Base-by-base conservation (phyloP, 2,329 filamentous ascomycete genomes). In the Alternaria consortialis region DNA sequence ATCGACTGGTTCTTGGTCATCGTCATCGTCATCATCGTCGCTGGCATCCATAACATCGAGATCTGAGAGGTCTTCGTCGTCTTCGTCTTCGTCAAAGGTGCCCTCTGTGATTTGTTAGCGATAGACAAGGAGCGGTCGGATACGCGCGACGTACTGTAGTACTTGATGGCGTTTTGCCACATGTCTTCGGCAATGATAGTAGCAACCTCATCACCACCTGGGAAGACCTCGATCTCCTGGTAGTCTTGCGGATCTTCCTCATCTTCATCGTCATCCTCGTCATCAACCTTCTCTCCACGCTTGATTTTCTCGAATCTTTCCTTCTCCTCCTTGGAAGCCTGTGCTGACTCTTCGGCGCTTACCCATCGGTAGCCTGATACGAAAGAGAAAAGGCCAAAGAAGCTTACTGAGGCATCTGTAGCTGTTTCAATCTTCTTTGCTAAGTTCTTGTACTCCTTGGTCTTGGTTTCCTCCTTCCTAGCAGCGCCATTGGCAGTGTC, bases 301-400 rank as follows among this genome's bases (percentile, higher is more conserved):
- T 76, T 79, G 42, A 77, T 75, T 72, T 79, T 79, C 60, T 80
- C 81, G 65, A 87, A 85, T 70, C 83, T 83, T 81, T 89, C 86
- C 51, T 84, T 79, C 69, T 90, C 86, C 71, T 87, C 84, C 79
- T 87, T 86, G 25, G 77, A 80, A 7, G 89, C 90, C 63, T 85
- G 82, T 67, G 81, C 82, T 70, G 86, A 90, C 84, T 96, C 91
- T 79, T 92, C 90, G 2, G 87, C 90, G 47, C 86, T 87, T 70
- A 97, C 82, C 73, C 87, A 87, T 65, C 87, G 66, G 88, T 92
- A 64, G 85, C 87, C 76, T 12, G 80, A 81, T 17, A 84, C 80
- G 82, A 90, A 97, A 55, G 90, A 92, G 78, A 97, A 97, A 86
- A 90, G 95, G 59, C 89, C 88, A 77, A 97, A 97, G 85, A 97